These are phyloP conservation scores for Austroboletus niveus DNA, from an alignment of 1,284 basidiomycete species.

Conservation along the genomic window DNA sequence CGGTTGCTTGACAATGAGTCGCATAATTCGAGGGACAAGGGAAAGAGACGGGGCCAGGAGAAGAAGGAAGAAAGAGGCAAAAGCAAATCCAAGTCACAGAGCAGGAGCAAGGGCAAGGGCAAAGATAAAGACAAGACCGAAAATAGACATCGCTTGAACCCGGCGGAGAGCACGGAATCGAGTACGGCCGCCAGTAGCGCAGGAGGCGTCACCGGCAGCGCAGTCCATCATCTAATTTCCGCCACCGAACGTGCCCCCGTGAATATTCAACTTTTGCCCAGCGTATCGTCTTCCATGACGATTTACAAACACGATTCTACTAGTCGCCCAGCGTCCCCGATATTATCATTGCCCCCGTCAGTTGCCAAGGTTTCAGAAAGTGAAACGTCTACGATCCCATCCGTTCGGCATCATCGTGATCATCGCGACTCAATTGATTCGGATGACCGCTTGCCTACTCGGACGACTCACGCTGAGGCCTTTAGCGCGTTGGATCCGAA, in stretches of 20 bases:
- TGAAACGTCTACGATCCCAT: slow-evolving; percentile 10
- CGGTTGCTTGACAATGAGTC: slow-evolving; percentile 55
- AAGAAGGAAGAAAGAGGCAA: slow-evolving; percentile 15
- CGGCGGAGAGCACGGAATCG: slow-evolving; percentile 29
- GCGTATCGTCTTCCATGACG: slow-evolving; percentile 18
- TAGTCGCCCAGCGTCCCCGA: slow-evolving; percentile 25
- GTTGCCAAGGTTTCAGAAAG: slow-evolving; percentile 7
- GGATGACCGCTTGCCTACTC: slow-evolving; percentile 37
- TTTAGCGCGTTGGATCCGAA: slow-evolving; percentile 67
- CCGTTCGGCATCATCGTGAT: slow-evolving; percentile 13
- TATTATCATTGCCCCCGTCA: slow-evolving; percentile 11
- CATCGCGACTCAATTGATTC: slow-evolving; percentile 34
- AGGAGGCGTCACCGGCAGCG: slow-evolving; percentile 23
- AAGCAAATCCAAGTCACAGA: slow-evolving; percentile 23
- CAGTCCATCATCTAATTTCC: slow-evolving; percentile 9
- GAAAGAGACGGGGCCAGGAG: slow-evolving; percentile 18
- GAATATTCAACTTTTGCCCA: slow-evolving; percentile 20
- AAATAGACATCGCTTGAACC: slow-evolving; percentile 16
- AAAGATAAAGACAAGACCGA: slow-evolving; percentile 24
- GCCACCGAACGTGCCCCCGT: slow-evolving; percentile 5
- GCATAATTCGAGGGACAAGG: slow-evolving; percentile 10
- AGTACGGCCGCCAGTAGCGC: slow-evolving; percentile 31
- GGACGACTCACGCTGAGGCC: slow-evolving; percentile 72
- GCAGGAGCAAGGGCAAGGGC: slow-evolving; percentile 25
- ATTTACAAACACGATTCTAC: slow-evolving; percentile 8